Percentiles rank a stretch among this genome's conserved stretches.
Evolutionary conservation across 2,329 filamentous ascomycete genomes (phyloP).

Genomic region (Fusarium sp.): DNA sequence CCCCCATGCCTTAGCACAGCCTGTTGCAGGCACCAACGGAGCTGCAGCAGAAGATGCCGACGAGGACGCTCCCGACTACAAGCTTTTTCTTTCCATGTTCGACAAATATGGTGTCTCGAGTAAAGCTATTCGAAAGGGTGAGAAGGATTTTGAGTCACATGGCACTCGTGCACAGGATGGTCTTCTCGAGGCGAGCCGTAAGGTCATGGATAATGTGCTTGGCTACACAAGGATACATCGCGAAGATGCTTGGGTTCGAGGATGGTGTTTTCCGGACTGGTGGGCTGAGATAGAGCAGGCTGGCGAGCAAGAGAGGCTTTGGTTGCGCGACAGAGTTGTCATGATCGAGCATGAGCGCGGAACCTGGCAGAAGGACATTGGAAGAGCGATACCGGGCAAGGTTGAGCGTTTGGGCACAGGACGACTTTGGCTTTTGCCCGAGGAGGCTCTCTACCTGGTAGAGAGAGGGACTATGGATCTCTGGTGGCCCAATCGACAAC

Average conservation of each 20-base stretch:
- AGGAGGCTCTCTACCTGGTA: conserved; percentile 89
- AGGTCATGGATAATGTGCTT: conserved; percentile 90
- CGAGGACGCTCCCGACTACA: conserved; percentile 89
- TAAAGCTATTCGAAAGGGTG: conserved; percentile 85
- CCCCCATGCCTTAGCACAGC: conserved; percentile 42
- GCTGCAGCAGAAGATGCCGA: conserved; percentile 67
- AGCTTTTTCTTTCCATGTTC: conserved; percentile 70
- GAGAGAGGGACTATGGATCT: conserved; percentile 90
- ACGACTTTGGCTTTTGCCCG: conserved; percentile 85
- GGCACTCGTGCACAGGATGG: conserved; percentile 84
- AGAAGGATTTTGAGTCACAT: conserved; percentile 97
- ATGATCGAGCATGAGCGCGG: conserved; percentile 78
- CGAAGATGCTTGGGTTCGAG: conserved; percentile 73
- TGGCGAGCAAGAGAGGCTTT: conserved; percentile 45
- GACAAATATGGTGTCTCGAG: conserved; percentile 62
- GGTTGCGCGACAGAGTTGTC: conserved; percentile 65
- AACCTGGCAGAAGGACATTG: conserved; percentile 79
- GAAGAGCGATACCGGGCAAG: conserved; percentile 69
- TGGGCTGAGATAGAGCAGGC: conserved; percentile 52
- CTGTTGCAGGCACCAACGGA: conserved; percentile 43
- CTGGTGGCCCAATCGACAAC: conserved; percentile 76
- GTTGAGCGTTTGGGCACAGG: conserved; percentile 67
- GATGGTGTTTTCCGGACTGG: conserved; percentile 77
- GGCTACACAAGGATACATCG: conserved; percentile 79
- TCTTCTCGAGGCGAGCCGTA: conserved; percentile 81